phyloP scores from a whole-genome alignment of 345 rosid genomes.

The Mangifera indica region DNA sequence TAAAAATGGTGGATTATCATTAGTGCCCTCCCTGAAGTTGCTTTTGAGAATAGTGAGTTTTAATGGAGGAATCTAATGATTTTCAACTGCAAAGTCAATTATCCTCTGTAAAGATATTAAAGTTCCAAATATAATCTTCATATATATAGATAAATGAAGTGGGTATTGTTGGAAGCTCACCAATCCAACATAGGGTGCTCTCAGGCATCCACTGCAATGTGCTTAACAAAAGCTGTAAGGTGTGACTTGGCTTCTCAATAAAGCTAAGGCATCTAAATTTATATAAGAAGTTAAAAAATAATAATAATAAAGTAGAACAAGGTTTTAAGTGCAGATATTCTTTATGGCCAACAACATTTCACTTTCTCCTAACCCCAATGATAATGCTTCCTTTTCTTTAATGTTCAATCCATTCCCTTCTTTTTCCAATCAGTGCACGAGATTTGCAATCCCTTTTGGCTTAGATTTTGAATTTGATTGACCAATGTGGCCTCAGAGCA shows the following conservation, averaged over 20 bases:
- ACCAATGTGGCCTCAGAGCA: background rate
- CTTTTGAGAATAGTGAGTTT: background rate
- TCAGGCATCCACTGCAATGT: background rate
- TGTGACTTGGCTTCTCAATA: slow-evolving; percentile 2
- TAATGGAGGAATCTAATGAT: background rate
- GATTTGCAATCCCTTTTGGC: background rate
- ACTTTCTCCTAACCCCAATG: slow-evolving; percentile 5
- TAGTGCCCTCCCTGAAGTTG: background rate
- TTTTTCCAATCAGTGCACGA: slow-evolving; percentile 2
- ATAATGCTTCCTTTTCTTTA: background rate
- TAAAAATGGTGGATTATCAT: background rate
- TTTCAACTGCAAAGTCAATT: background rate
- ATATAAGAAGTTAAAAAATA: background rate
- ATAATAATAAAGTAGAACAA: background rate
- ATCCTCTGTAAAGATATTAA: background rate
- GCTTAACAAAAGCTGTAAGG: slow-evolving; percentile 5
- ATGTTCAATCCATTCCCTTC: background rate
- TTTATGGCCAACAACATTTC: background rate
- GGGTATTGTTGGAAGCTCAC: background rate
- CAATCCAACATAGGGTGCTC: background rate
- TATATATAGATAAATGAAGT: background rate
- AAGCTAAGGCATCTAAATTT: background rate
- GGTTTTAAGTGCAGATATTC: background rate
- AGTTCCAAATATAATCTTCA: background rate
- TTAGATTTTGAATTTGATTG: background rate